phyloP scores from a whole-genome alignment of 257 asterid genomes.

The Eucommia ulmoides region DNA sequence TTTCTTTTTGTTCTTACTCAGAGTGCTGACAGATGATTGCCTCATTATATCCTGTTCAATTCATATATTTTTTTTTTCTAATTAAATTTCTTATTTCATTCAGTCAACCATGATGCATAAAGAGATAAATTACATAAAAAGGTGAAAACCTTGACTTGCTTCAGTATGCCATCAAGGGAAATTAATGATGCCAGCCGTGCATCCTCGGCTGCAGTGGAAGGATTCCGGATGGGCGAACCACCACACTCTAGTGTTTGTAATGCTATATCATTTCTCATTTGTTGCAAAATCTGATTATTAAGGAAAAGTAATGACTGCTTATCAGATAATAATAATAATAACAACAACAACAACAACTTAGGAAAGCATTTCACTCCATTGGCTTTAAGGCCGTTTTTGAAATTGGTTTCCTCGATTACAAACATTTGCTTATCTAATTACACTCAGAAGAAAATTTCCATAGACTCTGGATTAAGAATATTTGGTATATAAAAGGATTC shows the following conservation, averaged over 20 bases:
- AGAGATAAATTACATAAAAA: slow-evolving; percentile 9
- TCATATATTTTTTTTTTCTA: background rate
- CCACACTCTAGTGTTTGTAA: slow-evolving; percentile 67
- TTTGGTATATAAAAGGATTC: no score
- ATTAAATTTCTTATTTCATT: background rate
- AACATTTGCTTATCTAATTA: no score
- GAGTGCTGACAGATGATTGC: slow-evolving; percentile 54
- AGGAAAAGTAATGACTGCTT: no score
- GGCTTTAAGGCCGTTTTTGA: no score
- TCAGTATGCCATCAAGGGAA: slow-evolving; percentile 84
- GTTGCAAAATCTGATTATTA: slow-evolving; percentile 65
- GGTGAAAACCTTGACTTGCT: slow-evolving; percentile 70
- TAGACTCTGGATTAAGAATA: no score
- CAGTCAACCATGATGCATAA: background rate
- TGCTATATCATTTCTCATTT: slow-evolving; percentile 70
- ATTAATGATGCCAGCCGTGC: slow-evolving; percentile 91
- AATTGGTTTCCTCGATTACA: no score
- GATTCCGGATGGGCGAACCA: slow-evolving; percentile 66
- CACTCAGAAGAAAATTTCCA: no score
- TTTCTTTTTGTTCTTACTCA: slow-evolving; percentile 77
- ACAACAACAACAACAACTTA: no score
- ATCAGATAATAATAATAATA: no score
- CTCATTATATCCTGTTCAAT: slow-evolving; percentile 62
- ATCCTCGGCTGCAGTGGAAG: slow-evolving; percentile 98
- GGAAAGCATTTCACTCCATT: no score